Conservation (phyloP, 331 rosid species). For the Pyrus hybrid region DNA sequence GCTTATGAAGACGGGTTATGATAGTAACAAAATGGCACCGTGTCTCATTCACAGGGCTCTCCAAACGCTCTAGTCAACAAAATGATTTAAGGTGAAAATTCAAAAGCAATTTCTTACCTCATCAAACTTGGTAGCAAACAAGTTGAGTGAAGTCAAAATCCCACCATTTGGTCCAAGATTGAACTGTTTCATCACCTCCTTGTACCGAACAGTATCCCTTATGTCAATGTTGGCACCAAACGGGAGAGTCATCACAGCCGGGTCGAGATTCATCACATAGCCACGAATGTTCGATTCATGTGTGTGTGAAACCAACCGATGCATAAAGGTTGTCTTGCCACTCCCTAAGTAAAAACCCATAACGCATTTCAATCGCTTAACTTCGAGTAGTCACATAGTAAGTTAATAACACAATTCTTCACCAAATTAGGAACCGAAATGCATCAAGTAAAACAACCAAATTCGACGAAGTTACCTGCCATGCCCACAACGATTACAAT, state of each 20-base stretch:
- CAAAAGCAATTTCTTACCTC: slow-evolving; percentile 48
- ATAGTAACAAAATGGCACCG: background rate
- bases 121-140: slow-evolving; percentile 93
- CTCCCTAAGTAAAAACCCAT: slow-evolving; percentile 46
- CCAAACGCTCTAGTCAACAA: background rate
- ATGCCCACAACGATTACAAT: slow-evolving; percentile 85
- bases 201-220: slow-evolving; percentile 88
- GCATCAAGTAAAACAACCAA: background rate
- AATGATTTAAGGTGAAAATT: background rate
- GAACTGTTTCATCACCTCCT: slow-evolving; percentile 96
- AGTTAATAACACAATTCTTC: background rate
- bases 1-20: background rate
- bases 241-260: slow-evolving; percentile 86
- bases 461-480: slow-evolving; percentile 53
- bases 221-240: slow-evolving; percentile 79
- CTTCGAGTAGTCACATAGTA: background rate
- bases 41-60: background rate
- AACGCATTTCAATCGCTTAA: background rate
- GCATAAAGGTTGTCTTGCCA: slow-evolving; percentile 83
- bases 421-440: background rate
- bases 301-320: slow-evolving; percentile 73
- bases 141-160: slow-evolving; percentile 84
- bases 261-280: slow-evolving; percentile 87
- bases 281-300: slow-evolving; percentile 53
- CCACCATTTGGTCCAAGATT: slow-evolving; percentile 99